These are phyloP conservation scores for Sordaria brevicollis DNA, from an alignment of 495 filamentous ascomycete species.

Conservation along the genomic window DNA sequence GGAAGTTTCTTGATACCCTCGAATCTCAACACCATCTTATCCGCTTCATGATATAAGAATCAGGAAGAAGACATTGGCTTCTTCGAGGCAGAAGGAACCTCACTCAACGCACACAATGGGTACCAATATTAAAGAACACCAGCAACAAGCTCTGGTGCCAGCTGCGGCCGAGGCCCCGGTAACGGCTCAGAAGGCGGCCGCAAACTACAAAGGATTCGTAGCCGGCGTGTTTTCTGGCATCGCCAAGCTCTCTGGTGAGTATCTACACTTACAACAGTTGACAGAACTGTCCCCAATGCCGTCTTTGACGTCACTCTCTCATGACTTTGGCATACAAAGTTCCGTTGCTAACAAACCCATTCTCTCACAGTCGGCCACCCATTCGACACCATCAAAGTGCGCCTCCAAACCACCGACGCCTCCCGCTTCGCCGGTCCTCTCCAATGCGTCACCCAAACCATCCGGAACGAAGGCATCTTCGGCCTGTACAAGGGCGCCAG, in stretches of 20 bases:
- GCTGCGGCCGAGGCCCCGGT: not conserved
- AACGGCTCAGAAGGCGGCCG: conserved; percentile 8
- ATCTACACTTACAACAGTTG: not conserved
- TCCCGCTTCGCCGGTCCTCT: conserved; percentile 74
- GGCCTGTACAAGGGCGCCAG: conserved; percentile 88
- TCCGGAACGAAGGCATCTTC: conserved; percentile 66
- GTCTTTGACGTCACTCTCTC: not conserved
- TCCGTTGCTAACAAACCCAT: not conserved
- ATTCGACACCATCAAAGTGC: conserved; percentile 95
- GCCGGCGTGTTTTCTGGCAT: conserved; percentile 90
- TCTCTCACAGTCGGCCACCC: conserved; percentile 36
- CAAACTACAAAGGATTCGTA: conserved; percentile 83
- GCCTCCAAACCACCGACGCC: conserved; percentile 75
- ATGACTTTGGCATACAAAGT: no score
- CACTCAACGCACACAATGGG: conserved; percentile 9
- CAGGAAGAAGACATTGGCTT: not conserved
- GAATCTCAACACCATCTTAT: not conserved
- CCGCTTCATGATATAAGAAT: not conserved
- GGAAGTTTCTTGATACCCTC: not conserved
- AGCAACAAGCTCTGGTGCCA: conserved; percentile 1
- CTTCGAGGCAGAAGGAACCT: not conserved
- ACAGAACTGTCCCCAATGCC: not conserved
- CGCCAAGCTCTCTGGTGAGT: conserved; percentile 73
- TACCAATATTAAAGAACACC: not conserved
- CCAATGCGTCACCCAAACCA: conserved; percentile 73